Percentiles rank a stretch among this genome's conserved stretches.
Conservation (phyloP, 2,329 filamentous ascomycete genomes). For the Fusarium solani-melongenae region DNA sequence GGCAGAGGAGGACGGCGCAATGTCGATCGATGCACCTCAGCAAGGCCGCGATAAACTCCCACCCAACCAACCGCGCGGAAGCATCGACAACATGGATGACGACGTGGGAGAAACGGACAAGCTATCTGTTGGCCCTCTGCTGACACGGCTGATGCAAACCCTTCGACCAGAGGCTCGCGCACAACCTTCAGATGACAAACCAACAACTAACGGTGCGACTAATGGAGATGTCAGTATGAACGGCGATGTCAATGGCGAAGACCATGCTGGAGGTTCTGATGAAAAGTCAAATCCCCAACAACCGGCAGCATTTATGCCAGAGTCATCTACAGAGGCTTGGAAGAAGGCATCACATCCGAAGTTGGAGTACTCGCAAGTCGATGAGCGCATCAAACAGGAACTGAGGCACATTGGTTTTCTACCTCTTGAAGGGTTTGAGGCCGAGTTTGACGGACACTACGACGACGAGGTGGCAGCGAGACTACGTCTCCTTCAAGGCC, state of each 20-base stretch:
- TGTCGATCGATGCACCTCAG: conserved; percentile 75
- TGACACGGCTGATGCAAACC: conserved; percentile 82
- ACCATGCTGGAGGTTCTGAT: conserved; percentile 47
- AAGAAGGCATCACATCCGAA: conserved; percentile 81
- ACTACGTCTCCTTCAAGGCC: conserved; percentile 83
- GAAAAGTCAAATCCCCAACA: conserved; percentile 59
- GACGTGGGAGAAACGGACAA: conserved; percentile 89
- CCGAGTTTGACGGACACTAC: conserved; percentile 88
- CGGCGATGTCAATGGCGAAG: conserved; percentile 56
- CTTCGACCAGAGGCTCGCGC: conserved; percentile 80
- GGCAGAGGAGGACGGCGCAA: conserved; percentile 90
- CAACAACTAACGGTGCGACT: conserved; percentile 62
- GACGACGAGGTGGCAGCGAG: conserved; percentile 96
- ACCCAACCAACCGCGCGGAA: conserved; percentile 85
- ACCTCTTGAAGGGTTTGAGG: conserved; percentile 69
- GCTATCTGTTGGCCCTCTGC: conserved; percentile 87
- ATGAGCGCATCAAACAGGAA: conserved; percentile 92
- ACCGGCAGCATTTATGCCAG: conserved; percentile 82
- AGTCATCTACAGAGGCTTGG: conserved; percentile 80
- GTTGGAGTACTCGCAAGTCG: conserved; percentile 86
- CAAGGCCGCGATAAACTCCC: conserved; percentile 74
- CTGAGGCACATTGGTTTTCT: conserved; percentile 91
- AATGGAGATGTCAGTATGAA: conserved; percentile 68
- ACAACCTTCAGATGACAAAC: conserved; percentile 66
- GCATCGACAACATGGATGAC: conserved; percentile 87